Conservation (phyloP, 1,139 yeast species). For the Wickerhamiella pararugosa region DNA sequence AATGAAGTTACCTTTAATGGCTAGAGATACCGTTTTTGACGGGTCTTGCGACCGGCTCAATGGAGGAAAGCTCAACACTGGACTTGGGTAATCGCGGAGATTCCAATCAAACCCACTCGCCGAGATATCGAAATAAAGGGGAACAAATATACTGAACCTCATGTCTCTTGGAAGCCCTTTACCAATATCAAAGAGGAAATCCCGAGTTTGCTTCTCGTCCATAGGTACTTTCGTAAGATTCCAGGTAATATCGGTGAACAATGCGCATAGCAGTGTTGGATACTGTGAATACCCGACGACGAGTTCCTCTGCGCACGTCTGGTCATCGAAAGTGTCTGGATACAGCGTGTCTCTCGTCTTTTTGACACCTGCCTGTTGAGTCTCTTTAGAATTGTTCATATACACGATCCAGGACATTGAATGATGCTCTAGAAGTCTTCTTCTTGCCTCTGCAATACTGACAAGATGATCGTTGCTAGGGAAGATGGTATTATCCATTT, state of each 20-base stretch:
- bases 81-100: slow-evolving; percentile 56
- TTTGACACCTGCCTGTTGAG: slow-evolving; percentile 32
- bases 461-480: slow-evolving; percentile 10
- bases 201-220: slow-evolving; percentile 31
- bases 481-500: background rate
- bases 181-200: slow-evolving; percentile 56
- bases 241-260: slow-evolving; percentile 44
- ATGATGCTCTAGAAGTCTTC: slow-evolving; percentile 30
- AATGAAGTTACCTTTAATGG: slow-evolving; percentile 37
- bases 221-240: slow-evolving; percentile 30
- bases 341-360: slow-evolving; percentile 42
- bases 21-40: slow-evolving; percentile 20
- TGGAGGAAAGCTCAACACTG: slow-evolving; percentile 31
- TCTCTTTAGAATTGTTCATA: slow-evolving; percentile 16
- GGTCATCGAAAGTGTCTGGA: slow-evolving; percentile 27
- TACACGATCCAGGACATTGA: slow-evolving; percentile 58
- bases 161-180: slow-evolving; percentile 70
- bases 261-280: slow-evolving; percentile 51
- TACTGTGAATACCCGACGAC: slow-evolving; percentile 42
- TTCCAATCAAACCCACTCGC: slow-evolving; percentile 38
- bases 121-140: slow-evolving; percentile 37
- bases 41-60: slow-evolving; percentile 25
- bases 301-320: slow-evolving; percentile 34
- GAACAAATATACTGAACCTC: slow-evolving; percentile 51
- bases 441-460: slow-evolving; percentile 23